Evolutionary conservation across 176 grass and related monocot genomes (phyloP).

Genomic region (Aechmea fasciata): DNA sequence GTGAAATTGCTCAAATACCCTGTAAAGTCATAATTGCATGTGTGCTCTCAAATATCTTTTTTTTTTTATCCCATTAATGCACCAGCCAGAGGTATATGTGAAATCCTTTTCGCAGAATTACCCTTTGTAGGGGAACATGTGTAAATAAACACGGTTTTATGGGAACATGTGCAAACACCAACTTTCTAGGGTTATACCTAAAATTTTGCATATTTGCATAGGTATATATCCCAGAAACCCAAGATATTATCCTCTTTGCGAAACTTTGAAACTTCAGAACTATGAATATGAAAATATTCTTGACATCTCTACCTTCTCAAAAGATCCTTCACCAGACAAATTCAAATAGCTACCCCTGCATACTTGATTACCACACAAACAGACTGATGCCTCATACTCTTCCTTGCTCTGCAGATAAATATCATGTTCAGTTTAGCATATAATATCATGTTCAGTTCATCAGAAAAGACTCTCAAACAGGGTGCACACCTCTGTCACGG

Average conservation of each 20-base stretch:
- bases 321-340: constrained; percentile 91
- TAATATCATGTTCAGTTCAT: background rate
- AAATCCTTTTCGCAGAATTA: too few relatives aligned
- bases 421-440: constrained; percentile 16
- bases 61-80: too few relatives aligned
- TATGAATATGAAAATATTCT: background rate
- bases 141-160: too few relatives aligned
- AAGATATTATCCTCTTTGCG: too few relatives aligned
- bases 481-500: constrained; percentile 83
- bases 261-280: background rate
- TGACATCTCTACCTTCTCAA: constrained; percentile 65
- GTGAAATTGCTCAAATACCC: too few relatives aligned
- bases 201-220: background rate
- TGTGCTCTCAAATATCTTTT: too few relatives aligned
- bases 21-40: too few relatives aligned
- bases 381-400: constrained; percentile 92
- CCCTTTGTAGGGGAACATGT: too few relatives aligned
- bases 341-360: constrained; percentile 97
- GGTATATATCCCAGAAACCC: background rate
- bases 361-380: constrained; percentile 95
- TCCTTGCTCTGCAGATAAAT: constrained; percentile 82
- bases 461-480: background rate
- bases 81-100: too few relatives aligned
- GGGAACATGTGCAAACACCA: too few relatives aligned
- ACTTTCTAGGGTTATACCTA: too few relatives aligned